Evolutionary conservation across 257 asterid species (phyloP).

Genomic region (Solanum chilense): DNA sequence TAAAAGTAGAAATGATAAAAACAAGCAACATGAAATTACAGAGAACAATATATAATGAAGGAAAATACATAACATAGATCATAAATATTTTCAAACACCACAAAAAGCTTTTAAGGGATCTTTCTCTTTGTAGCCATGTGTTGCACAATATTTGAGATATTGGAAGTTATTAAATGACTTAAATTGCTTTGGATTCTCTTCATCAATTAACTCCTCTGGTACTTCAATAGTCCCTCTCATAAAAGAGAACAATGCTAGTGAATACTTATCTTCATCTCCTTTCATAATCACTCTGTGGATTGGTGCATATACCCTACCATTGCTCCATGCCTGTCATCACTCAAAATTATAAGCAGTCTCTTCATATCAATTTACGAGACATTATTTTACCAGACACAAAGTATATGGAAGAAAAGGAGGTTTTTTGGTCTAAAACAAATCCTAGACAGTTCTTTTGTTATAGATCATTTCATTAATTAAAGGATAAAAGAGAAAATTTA

Average conservation of each 20-base stretch:
- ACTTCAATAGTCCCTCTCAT: not conserved
- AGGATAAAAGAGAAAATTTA: not conserved
- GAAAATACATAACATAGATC: not conserved
- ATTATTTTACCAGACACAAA: not conserved
- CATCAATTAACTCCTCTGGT: constrained; percentile 20
- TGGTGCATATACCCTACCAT: constrained; percentile 16
- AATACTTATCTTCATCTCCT: constrained; percentile 5
- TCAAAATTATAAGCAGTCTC: not conserved
- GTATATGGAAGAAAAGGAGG: not conserved
- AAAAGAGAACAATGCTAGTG: constrained; percentile 7
- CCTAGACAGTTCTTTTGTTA: not conserved
- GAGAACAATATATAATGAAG: not conserved
- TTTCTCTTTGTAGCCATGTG: not conserved
- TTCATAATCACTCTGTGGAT: constrained; percentile 22
- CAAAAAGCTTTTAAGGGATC: not conserved
- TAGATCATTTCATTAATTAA: not conserved
- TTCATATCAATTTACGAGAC: not conserved
- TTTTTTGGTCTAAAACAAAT: not conserved
- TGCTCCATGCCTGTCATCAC: constrained; percentile 27
- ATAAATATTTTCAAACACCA: not conserved
- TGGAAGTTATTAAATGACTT: constrained; percentile 18
- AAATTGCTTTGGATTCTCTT: constrained; percentile 10
- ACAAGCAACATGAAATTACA: not conserved
- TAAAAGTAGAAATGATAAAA: not conserved
- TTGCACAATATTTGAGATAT: not conserved